phyloP scores from a whole-genome alignment of 2,329 filamentous ascomycete genomes.

The Trichothecium sympodiale region DNA sequence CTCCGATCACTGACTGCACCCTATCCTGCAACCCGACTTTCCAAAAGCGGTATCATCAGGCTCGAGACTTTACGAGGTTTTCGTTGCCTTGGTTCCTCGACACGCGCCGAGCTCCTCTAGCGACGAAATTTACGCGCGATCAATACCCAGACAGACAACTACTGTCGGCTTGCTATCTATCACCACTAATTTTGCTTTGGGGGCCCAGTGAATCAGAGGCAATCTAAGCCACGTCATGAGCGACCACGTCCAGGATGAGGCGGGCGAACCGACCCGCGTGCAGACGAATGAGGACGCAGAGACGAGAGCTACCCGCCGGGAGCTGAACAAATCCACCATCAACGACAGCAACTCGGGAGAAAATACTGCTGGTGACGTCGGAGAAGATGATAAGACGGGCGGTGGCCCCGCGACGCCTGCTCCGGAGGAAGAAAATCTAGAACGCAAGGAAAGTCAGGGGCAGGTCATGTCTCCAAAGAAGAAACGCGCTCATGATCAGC shows the following conservation, averaged over 20 bases:
- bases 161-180: no score
- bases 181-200: no score
- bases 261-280: constrained; percentile 12
- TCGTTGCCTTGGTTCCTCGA: no score
- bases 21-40: no score
- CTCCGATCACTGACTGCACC: no score
- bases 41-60: no score
- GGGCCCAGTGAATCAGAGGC: no score
- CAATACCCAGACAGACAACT: no score
- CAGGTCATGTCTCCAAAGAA: constrained; percentile 52
- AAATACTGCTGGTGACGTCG: constrained; percentile 6
- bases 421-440: constrained; percentile 1
- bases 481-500: constrained; percentile 50
- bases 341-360: constrained; percentile 12
- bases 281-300: constrained; percentile 46
- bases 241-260: constrained; percentile 28
- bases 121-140: no score
- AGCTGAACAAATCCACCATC: constrained; percentile 53
- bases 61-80: no score
- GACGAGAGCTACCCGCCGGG: constrained; percentile 51
- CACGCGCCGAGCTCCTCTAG: no score
- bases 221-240: constrained; percentile 23
- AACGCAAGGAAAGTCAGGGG: constrained; percentile 22
- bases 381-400: constrained; percentile 13
- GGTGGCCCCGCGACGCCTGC: constrained; percentile 6